Base-by-base conservation (phyloP, 2,329 filamentous ascomycete genomes). In the Clonostachys solani region DNA sequence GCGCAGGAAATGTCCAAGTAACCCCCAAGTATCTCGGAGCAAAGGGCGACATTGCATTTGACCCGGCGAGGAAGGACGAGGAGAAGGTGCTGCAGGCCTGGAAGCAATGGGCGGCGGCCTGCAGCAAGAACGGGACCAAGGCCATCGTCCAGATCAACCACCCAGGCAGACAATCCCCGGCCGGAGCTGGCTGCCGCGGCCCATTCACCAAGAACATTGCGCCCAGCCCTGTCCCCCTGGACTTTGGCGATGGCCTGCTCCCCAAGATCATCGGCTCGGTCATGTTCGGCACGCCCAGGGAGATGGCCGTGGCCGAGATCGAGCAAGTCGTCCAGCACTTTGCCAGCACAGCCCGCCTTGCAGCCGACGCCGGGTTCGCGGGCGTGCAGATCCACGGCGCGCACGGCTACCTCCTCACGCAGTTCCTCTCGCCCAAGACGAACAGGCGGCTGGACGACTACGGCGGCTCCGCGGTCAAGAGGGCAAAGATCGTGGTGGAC, bases 391-490 rank as follows among this genome's bases (percentile, higher is more conserved):
- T 77, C 12, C 73, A 77, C 37, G 73, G 58, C 5, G 74, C 74
- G 0, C 79, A 84, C 51, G 80, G 81, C 2, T 83, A 81, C 54
- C 66, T 84, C 3, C 60, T 84, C 0, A 67, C 73, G 7, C 76
- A 81, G 50, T 84, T 84, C 56, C 58, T 83, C 16, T 74, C 70
- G 1, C 62, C 67, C 2, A 69, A 65, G 23, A 71, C 68, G 0
- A 84, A 84, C 54, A 57, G 57, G 42, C 67, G 81, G 12, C 74
- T 69, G 0, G 81, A 84, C 49, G 59, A 62, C 6, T 84, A 83
- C 49, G 81, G 81, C 6, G 80, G 80, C 5, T 63, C 65, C 4
- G 60, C 78, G 3, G 60, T 60, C 40, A 76, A 74, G 35, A 64
- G 79, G 4, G 71, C 71, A 35, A 68, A 72, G 33, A 64, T 83